phyloP scores from a whole-genome alignment of 768 basidiomycete species.

The Bullera alba region DNA sequence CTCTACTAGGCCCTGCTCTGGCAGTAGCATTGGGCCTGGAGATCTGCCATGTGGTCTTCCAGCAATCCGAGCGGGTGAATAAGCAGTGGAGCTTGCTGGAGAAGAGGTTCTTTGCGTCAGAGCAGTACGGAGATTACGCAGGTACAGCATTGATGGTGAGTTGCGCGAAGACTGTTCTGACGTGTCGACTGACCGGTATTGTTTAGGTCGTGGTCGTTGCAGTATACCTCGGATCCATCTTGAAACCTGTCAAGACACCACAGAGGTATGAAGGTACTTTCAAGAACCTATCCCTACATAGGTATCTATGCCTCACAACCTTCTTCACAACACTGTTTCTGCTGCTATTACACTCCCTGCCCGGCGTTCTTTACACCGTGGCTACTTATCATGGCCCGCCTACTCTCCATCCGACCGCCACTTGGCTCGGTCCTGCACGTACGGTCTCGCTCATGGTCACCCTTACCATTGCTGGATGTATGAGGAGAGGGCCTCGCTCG shows the following conservation, averaged over 20 bases:
- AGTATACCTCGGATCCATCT: neutral
- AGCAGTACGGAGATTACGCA: neutral
- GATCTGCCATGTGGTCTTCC: neutral
- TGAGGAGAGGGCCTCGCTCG: constrained; percentile 34
- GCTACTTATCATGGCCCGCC: neutral
- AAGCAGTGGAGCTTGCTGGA: neutral
- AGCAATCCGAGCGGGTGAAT: neutral
- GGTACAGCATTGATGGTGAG: constrained; percentile 3
- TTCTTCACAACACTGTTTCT: constrained; percentile 12
- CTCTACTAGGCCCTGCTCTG: neutral
- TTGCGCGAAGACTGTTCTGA: neutral
- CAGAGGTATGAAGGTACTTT: neutral
- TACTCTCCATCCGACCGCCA: neutral
- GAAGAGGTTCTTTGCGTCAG: neutral
- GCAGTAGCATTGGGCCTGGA: neutral
- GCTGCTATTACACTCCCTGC: neutral
- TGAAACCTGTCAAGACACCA: neutral
- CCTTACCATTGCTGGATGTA: constrained; percentile 20
- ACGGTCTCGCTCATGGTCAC: neutral
- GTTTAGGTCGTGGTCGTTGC: neutral
- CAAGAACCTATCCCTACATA: constrained; percentile 12
- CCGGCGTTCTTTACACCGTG: neutral
- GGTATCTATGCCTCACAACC: constrained; percentile 8
- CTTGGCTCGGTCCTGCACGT: constrained; percentile 2
- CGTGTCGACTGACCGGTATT: neutral